Conservation (phyloP, 768 basidiomycete genomes). For the Hypsizygus marmoreus region DNA sequence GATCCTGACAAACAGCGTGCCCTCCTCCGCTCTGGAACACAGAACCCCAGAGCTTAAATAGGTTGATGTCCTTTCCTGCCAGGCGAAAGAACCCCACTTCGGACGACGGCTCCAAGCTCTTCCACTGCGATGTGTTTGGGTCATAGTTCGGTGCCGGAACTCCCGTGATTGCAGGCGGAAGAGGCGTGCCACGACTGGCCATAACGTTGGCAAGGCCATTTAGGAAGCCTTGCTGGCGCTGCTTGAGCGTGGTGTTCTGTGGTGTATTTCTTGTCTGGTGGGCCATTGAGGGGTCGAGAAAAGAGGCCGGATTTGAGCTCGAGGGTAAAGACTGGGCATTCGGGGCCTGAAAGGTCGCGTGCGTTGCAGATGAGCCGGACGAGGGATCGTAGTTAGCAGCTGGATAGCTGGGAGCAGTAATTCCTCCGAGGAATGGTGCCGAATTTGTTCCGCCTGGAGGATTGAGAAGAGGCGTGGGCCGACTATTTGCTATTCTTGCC, state of each 20-base stretch:
- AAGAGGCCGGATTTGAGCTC: conserved; percentile 39
- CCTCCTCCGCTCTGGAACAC: conserved; percentile 65
- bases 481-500: conserved; percentile 58
- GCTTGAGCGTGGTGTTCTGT: conserved; percentile 41
- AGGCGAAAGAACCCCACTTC: conserved; percentile 68
- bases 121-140: conserved; percentile 63
- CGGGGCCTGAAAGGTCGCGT: conserved; percentile 48
- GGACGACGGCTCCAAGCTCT: conserved; percentile 59
- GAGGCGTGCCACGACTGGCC: conserved; percentile 56
- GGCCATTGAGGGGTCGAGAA: conserved; percentile 48
- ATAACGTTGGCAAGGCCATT: conserved; percentile 61
- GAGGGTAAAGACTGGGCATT: conserved; percentile 39
- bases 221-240: conserved; percentile 63
- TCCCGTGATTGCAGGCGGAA: conserved; percentile 77
- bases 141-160: conserved; percentile 61
- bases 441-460: conserved; percentile 61
- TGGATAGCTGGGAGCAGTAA: conserved; percentile 45
- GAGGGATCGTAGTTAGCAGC: conserved; percentile 47
- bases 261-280: conserved; percentile 40
- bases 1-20: conserved; percentile 48
- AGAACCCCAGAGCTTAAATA: conserved; percentile 72
- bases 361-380: conserved; percentile 33
- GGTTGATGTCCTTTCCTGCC: conserved; percentile 72
- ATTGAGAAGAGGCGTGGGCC: conserved; percentile 32
- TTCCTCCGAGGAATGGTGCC: conserved; percentile 69